These are phyloP conservation scores for Porodaedalea pini DNA, from an alignment of 1,284 basidiomycete genomes.

Conservation along the genomic window DNA sequence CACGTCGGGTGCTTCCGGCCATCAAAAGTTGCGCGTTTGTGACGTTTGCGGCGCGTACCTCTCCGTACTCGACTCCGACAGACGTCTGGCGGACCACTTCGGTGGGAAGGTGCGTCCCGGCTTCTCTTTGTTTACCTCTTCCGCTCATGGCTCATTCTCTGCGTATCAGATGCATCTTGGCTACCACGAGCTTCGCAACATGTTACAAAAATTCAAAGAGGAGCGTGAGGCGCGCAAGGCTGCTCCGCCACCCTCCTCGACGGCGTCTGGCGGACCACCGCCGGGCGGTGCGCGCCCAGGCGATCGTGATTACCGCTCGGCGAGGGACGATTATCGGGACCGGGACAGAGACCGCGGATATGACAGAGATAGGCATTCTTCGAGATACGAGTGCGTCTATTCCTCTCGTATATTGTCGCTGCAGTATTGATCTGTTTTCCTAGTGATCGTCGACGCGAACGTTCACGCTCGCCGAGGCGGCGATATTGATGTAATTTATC, in stretches of 20 bases:
- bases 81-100: slow-evolving; percentile 98
- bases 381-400: slow-evolving; percentile 67
- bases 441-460: slow-evolving; percentile 69
- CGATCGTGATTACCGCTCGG: slow-evolving; percentile 47
- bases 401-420: not conserved
- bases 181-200: slow-evolving; percentile 95
- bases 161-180: slow-evolving; percentile 89
- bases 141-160: not conserved
- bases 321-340: slow-evolving; percentile 62
- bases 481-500: slow-evolving; percentile 47
- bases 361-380: slow-evolving; percentile 54
- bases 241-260: slow-evolving; percentile 38
- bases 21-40: slow-evolving; percentile 98
- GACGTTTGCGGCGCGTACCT: slow-evolving; percentile 99
- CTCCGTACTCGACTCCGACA: slow-evolving; percentile 96
- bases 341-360: slow-evolving; percentile 55
- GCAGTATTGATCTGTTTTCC: slow-evolving; percentile 14
- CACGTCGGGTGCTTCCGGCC: slow-evolving; percentile 96
- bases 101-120: slow-evolving; percentile 87
- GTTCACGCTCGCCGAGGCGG: slow-evolving; percentile 74
- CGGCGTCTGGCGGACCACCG: slow-evolving; percentile 33
- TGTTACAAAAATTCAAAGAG: slow-evolving; percentile 85
- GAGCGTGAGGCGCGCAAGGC: slow-evolving; percentile 81
- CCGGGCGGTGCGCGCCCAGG: slow-evolving; percentile 30
- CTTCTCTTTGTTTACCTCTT: not conserved